These are phyloP conservation scores for Entomortierella parvispora DNA, from an alignment of 192 early-diverging fungal species.

Conservation along the genomic window DNA sequence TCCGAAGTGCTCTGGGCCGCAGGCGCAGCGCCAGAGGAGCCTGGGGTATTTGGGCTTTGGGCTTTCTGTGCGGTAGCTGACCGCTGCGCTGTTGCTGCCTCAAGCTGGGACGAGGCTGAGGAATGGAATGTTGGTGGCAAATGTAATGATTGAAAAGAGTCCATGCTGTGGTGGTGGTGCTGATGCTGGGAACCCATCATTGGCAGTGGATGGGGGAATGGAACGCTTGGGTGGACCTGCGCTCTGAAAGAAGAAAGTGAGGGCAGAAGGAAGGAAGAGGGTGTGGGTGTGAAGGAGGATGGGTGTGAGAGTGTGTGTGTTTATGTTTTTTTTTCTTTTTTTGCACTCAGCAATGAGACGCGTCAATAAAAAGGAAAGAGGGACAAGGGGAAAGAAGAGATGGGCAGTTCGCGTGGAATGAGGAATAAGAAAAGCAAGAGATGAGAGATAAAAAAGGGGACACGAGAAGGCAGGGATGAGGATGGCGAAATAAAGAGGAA, in stretches of 20 bases:
- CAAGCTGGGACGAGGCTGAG: neutral
- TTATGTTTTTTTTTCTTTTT: neutral
- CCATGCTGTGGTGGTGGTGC: too few relatives aligned
- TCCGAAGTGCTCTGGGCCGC: neutral
- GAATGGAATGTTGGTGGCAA: constrained; percentile 25
- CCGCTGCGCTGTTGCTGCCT: neutral
- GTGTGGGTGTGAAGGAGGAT: neutral
- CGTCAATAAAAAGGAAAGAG: neutral
- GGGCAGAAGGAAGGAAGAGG: neutral
- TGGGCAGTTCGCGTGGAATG: too few relatives aligned
- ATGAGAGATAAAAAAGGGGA: neutral
- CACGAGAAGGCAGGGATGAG: neutral
- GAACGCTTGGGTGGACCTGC: neutral
- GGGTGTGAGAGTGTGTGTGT: neutral
- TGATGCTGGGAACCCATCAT: constrained; percentile 25
- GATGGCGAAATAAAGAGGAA: neutral
- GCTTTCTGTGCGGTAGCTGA: neutral
- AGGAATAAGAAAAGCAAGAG: too few relatives aligned
- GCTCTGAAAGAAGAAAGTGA: neutral
- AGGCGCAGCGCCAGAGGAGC: neutral
- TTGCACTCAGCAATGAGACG: neutral
- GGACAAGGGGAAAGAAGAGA: neutral
- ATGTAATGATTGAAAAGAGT: constrained; percentile 25
- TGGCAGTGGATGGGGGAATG: neutral
- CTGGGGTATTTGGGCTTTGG: constrained; percentile 3